Conservation (phyloP, 805 yeast genomes). For the Candida broadrunensis region DNA sequence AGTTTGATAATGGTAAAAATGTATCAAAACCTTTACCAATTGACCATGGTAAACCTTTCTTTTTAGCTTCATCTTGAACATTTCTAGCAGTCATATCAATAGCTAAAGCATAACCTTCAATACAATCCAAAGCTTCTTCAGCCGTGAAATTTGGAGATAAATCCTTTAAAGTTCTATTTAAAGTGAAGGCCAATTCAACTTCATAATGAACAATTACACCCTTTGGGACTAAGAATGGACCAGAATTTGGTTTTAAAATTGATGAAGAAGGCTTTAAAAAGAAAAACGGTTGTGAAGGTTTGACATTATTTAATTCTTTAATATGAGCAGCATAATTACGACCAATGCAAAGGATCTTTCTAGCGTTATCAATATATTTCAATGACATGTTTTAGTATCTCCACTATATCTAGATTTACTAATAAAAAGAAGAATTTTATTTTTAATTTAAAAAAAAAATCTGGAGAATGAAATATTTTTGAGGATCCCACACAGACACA, state of each 20-base stretch:
- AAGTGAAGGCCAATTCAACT: constrained; percentile 81
- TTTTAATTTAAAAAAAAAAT: no score
- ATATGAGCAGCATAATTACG: constrained; percentile 97
- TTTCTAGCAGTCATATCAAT: constrained; percentile 95
- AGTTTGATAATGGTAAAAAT: constrained; percentile 79
- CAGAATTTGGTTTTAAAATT: constrained; percentile 54
- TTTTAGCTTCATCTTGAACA: constrained; percentile 92
- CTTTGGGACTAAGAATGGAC: constrained; percentile 79
- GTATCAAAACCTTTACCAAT: constrained; percentile 97
- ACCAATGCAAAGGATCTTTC: constrained; percentile 91
- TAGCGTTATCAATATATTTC: constrained; percentile 56
- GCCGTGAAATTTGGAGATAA: constrained; percentile 57
- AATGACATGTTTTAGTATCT: constrained; percentile 37
- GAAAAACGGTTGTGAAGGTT: constrained; percentile 87
- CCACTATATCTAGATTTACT: no score
- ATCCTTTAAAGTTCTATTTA: constrained; percentile 63
- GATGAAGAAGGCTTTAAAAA: constrained; percentile 88
- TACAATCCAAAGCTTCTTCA: constrained; percentile 69
- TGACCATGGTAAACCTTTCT: constrained; percentile 94
- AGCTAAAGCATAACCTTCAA: constrained; percentile 85
- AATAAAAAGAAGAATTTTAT: no score
- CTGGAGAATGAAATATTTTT: no score
- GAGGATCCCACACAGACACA: no score
- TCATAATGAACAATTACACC: constrained; percentile 87
- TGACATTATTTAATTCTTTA: constrained; percentile 77